Percentiles rank a stretch among this genome's conserved stretches.
These are phyloP conservation scores for Camelina hispida DNA, from an alignment of 345 rosid genomes.

Conservation along the genomic window DNA sequence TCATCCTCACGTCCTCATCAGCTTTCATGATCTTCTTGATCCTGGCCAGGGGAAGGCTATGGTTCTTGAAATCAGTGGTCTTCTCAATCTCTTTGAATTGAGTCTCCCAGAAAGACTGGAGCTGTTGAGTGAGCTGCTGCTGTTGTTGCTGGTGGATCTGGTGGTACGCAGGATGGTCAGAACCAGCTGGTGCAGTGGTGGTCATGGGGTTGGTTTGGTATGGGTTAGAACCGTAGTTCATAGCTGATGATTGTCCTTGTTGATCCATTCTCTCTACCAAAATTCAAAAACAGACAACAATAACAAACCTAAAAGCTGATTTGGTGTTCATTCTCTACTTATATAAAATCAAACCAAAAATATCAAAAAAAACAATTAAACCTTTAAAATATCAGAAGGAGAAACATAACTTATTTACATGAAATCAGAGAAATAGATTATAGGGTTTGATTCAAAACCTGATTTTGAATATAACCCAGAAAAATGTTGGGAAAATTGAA, in stretches of 20 bases:
- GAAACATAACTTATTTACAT: too few relatives aligned
- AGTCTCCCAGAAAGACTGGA: constrained; percentile 79
- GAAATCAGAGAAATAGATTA: too few relatives aligned
- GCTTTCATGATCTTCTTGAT: constrained; percentile 99
- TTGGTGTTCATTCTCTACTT: too few relatives aligned
- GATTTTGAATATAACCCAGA: too few relatives aligned
- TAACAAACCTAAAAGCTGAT: too few relatives aligned
- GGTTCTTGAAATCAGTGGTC: constrained; percentile 83
- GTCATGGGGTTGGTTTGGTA: constrained; percentile 66
- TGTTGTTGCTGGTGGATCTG: constrained; percentile 93
- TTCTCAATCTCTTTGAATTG: constrained; percentile 81
- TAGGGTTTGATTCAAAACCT: too few relatives aligned
- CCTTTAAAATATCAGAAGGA: too few relatives aligned
- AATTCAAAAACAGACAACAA: background rate
- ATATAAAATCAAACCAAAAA: too few relatives aligned
- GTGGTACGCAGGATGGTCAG: constrained; percentile 57
- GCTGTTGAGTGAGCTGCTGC: constrained; percentile 88
- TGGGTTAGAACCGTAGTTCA: constrained; percentile 65
- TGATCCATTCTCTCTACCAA: constrained; percentile 63
- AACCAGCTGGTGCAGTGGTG: constrained; percentile 48
- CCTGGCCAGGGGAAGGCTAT: constrained; percentile 89
- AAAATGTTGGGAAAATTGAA: too few relatives aligned
- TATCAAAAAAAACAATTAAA: too few relatives aligned
- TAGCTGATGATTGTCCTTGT: constrained; percentile 70
- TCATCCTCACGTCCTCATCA: constrained; percentile 95